Evolutionary conservation across 805 yeast species (phyloP).

Genomic region (Starmerella floris): DNA sequence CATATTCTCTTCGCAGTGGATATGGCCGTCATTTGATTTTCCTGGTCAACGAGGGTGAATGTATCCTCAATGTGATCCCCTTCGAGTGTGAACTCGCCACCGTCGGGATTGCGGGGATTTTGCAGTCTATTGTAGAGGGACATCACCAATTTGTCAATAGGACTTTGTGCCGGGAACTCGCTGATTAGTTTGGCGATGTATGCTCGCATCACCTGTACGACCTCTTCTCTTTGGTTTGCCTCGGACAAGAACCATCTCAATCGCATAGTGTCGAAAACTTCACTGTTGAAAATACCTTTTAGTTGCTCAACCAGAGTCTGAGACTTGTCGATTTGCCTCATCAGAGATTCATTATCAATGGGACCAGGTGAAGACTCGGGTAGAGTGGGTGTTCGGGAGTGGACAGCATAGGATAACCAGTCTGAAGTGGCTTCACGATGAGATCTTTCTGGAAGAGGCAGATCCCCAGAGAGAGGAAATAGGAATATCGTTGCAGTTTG

Average conservation of each 20-base stretch:
- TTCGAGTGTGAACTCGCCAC: not conserved
- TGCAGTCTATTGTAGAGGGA: constrained; percentile 1
- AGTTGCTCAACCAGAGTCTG: not conserved
- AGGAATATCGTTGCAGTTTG: constrained; percentile 3
- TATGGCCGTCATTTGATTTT: not conserved
- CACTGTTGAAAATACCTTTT: not conserved
- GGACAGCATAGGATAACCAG: constrained; percentile 3
- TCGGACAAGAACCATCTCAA: not conserved
- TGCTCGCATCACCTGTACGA: not conserved
- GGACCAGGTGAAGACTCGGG: not conserved
- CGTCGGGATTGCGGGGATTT: not conserved
- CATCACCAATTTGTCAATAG: constrained; percentile 7
- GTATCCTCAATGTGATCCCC: constrained; percentile 10
- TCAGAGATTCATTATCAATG: not conserved
- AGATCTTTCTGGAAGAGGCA: not conserved
- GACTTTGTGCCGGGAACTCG: not conserved
- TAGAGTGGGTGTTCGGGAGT: not conserved
- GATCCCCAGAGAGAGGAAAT: constrained; percentile 1
- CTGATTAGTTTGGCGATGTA: not conserved
- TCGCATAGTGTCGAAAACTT: not conserved
- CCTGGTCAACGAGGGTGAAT: not conserved
- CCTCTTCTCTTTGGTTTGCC: not conserved
- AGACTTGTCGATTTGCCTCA: not conserved
- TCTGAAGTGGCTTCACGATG: not conserved
- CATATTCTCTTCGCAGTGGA: constrained; percentile 9